phyloP scores from a whole-genome alignment of 2,329 filamentous ascomycete species.

The Xylaria sp. region DNA sequence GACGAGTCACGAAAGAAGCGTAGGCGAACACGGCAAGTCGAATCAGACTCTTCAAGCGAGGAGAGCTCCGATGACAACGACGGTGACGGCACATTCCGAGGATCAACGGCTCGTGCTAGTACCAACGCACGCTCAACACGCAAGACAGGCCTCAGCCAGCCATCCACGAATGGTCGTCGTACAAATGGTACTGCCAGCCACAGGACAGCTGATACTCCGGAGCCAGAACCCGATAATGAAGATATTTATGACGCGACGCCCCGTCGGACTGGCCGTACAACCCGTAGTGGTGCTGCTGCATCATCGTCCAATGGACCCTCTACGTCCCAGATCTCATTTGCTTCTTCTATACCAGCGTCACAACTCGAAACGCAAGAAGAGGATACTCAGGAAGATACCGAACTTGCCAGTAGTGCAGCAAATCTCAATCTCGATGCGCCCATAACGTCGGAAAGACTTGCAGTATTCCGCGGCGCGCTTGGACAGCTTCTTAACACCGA shows the following conservation, averaged over 20 bases:
- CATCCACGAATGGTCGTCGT: conserved; percentile 46
- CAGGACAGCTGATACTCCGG: conserved; percentile 47
- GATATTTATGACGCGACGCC: conserved; percentile 58
- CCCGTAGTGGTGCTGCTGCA: conserved; percentile 49
- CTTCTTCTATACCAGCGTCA: conserved; percentile 82
- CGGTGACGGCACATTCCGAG: conserved; percentile 49
- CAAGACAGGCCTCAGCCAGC: conserved; percentile 42
- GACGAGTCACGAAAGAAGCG: conserved; percentile 85
- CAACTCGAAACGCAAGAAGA: conserved; percentile 66
- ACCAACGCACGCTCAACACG: conserved; percentile 51
- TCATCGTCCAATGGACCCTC: conserved; percentile 52
- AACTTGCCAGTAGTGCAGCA: conserved; percentile 50
- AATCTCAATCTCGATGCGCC: conserved; percentile 56
- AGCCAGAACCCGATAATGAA: conserved; percentile 59
- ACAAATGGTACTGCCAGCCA: conserved; percentile 45
- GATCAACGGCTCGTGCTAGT: conserved; percentile 55
- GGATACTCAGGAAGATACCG: conserved; percentile 56
- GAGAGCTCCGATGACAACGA: conserved; percentile 70
- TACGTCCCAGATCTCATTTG: conserved; percentile 70
- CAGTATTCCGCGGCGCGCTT: conserved; percentile 80
- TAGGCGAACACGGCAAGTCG: conserved; percentile 72
- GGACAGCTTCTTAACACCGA: conserved; percentile 84
- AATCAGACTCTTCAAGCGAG: conserved; percentile 68
- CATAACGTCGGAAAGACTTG: conserved; percentile 72
- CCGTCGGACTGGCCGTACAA: conserved; percentile 57